Percentiles rank a stretch among this genome's conserved stretches.
These are phyloP conservation scores for Lumnitzera racemosa DNA, from an alignment of 345 rosid species.

Conservation along the genomic window DNA sequence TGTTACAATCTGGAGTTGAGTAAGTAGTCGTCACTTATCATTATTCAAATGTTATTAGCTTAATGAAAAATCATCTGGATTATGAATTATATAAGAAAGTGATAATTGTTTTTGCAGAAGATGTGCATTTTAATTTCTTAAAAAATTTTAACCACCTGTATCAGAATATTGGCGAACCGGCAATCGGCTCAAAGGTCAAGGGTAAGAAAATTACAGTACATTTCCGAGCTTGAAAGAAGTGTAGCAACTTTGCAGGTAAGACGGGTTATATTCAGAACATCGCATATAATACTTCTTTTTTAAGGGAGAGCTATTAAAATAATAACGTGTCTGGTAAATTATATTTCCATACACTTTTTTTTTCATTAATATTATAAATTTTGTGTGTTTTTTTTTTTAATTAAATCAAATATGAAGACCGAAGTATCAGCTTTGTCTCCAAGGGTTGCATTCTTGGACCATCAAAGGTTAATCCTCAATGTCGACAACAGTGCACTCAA, in stretches of 20 bases:
- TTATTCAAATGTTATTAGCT: no score
- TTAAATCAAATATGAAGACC: slow-evolving; percentile 27
- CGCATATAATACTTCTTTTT: no score
- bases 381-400: not conserved
- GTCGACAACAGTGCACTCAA: slow-evolving; percentile 64
- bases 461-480: slow-evolving; percentile 56
- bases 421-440: slow-evolving; percentile 75
- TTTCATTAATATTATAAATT: not conserved
- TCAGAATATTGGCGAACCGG: slow-evolving; percentile 61
- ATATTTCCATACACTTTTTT: slow-evolving; percentile 8
- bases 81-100: no score
- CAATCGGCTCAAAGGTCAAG: slow-evolving; percentile 69
- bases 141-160: not conserved
- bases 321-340: not conserved
- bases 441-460: slow-evolving; percentile 64
- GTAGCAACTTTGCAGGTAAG: slow-evolving; percentile 53
- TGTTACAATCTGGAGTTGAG: no score
- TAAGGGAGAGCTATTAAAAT: no score
- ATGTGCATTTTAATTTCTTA: no score
- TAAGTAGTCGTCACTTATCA: no score
- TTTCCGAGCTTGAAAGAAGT: slow-evolving; percentile 55
- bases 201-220: slow-evolving; percentile 55
- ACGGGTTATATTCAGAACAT: no score
- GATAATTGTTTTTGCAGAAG: no score
- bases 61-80: not conserved